Conservation (phyloP, 768 basidiomycete species). For the Paxillus ammoniavirescens region DNA sequence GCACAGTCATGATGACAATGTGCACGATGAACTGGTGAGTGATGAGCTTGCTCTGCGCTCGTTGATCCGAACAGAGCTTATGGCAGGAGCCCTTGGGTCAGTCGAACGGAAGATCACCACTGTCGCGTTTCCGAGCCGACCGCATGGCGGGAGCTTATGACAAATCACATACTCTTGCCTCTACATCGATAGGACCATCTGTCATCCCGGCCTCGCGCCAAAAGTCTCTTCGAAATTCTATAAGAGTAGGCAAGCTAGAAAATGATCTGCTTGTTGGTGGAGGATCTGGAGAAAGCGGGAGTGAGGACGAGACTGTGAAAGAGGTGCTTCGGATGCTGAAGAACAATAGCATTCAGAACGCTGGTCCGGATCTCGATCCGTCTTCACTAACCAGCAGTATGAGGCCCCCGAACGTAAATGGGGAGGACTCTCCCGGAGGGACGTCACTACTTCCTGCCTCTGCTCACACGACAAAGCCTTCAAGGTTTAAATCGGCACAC, state of each 20-base stretch:
- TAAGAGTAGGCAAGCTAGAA: constrained; percentile 58
- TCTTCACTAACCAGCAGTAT: background rate
- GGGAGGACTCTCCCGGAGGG: background rate
- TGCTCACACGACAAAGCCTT: constrained; percentile 35
- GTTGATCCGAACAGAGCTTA: background rate
- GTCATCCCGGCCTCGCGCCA: constrained; percentile 43
- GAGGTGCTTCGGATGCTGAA: constrained; percentile 52
- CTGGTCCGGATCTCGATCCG: constrained; percentile 43
- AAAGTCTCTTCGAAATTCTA: constrained; percentile 48
- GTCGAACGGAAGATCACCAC: constrained; percentile 42
- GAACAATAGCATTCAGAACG: constrained; percentile 52
- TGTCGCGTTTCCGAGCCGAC: constrained; percentile 67
- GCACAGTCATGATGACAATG: constrained; percentile 43
- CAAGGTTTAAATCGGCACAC: constrained; percentile 44
- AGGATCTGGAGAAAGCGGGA: constrained; percentile 51
- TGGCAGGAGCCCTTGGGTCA: constrained; percentile 37
- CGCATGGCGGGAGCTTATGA: constrained; percentile 51
- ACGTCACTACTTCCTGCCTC: background rate
- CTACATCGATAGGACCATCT: constrained; percentile 42
- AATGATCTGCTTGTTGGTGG: constrained; percentile 48
- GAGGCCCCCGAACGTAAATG: background rate
- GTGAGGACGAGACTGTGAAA: constrained; percentile 48
- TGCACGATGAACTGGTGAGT: constrained; percentile 46
- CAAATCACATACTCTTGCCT: constrained; percentile 33
- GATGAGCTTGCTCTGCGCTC: background rate